Conservation (phyloP, 805 yeast genomes). For the Metschnikowia anglica region DNA sequence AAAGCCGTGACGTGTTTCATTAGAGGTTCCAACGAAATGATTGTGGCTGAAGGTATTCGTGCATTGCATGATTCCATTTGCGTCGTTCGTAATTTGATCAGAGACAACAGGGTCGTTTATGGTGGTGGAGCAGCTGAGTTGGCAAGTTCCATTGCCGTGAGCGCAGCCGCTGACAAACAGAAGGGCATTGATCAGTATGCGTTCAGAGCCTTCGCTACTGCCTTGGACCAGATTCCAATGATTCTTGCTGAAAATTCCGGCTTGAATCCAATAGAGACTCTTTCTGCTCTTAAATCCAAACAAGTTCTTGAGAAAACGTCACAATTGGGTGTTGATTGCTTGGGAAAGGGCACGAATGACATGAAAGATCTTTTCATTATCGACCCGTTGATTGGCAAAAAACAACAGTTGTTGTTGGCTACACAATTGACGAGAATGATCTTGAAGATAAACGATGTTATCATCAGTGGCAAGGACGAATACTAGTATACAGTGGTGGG, state of each 20-base stretch:
- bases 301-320: constrained; percentile 74
- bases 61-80: constrained; percentile 96
- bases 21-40: constrained; percentile 97
- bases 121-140: constrained; percentile 99
- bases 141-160: constrained; percentile 85
- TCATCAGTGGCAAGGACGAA: constrained; percentile 82
- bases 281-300: constrained; percentile 77
- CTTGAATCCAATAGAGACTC: constrained; percentile 85
- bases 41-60: constrained; percentile 93
- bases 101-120: constrained; percentile 92
- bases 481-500: constrained; percentile 35
- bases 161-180: constrained; percentile 88
- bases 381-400: constrained; percentile 96
- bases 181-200: constrained; percentile 98
- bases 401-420: constrained; percentile 91
- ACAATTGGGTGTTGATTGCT: constrained; percentile 88
- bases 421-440: constrained; percentile 98
- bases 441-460: constrained; percentile 93
- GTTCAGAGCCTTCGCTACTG: constrained; percentile 89
- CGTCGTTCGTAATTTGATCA: constrained; percentile 92
- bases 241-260: constrained; percentile 97
- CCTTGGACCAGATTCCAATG: constrained; percentile 90
- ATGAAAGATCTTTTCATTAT: constrained; percentile 94
- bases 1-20: constrained; percentile 90
- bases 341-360: constrained; percentile 83